A percentile compares a stretch with the other conserved stretches of the same genome.
Evolutionary conservation across 805 yeast genomes (phyloP).

Genomic region (Ogataea zsoltii): DNA sequence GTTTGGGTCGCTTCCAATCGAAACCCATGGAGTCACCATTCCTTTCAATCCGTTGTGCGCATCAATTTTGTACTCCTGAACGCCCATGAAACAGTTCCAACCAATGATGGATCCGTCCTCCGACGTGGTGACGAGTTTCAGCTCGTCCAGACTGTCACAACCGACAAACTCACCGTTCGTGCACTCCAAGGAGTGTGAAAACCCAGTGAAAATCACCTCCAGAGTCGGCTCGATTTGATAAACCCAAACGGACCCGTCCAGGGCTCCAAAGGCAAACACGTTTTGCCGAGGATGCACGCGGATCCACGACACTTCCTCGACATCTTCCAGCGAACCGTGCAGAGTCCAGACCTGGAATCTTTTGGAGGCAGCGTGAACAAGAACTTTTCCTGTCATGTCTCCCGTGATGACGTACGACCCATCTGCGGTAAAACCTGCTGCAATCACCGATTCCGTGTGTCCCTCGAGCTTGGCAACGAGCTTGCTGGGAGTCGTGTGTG

Average conservation of each 20-base stretch:
- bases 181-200: constrained; percentile 78
- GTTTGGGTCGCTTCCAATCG: constrained; percentile 51
- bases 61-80: constrained; percentile 64
- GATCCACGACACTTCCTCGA: constrained; percentile 88
- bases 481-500: constrained; percentile 82
- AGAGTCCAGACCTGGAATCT: constrained; percentile 84
- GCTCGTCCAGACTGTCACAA: constrained; percentile 52
- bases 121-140: constrained; percentile 71
- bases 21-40: constrained; percentile 84
- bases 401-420: constrained; percentile 84
- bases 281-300: constrained; percentile 71
- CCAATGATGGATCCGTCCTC: constrained; percentile 85
- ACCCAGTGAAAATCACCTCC: constrained; percentile 75
- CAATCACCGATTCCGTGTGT: constrained; percentile 84
- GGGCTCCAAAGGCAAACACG: constrained; percentile 88
- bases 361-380: constrained; percentile 68
- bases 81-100: constrained; percentile 87
- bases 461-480: constrained; percentile 75
- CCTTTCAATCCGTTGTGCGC: constrained; percentile 67
- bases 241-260: constrained; percentile 93
- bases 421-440: constrained; percentile 80
- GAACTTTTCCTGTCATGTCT: constrained; percentile 89
- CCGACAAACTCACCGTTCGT: constrained; percentile 77
- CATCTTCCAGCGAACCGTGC: constrained; percentile 74
- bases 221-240: constrained; percentile 70